A percentile compares a stretch with the other conserved stretches of the same genome.
phyloP scores from a whole-genome alignment of 768 basidiomycete genomes.

The Pholiota conissans region DNA sequence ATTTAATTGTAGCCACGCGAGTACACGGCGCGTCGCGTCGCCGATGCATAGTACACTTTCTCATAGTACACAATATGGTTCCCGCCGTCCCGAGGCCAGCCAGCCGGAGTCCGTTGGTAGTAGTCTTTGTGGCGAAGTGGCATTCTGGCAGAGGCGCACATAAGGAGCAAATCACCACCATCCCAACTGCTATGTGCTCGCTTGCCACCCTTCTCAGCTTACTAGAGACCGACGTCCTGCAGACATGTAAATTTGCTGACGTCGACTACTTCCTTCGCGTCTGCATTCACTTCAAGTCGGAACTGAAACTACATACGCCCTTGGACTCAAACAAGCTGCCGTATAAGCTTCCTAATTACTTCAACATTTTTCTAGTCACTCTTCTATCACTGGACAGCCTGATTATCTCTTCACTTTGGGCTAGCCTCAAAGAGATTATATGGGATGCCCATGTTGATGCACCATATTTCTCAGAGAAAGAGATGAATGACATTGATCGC shows the following conservation, averaged over 20 bases:
- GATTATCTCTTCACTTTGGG: not conserved
- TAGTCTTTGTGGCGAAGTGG: no score
- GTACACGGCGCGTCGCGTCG: no score
- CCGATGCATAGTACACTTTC: no score
- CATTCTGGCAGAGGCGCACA: not conserved
- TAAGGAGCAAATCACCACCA: not conserved
- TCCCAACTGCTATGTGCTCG: not conserved
- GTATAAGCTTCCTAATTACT: slow-evolving; percentile 3
- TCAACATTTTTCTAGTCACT: not conserved
- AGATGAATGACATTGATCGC: no score
- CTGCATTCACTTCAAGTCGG: slow-evolving; percentile 1
- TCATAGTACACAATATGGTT: no score
- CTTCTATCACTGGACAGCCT: not conserved
- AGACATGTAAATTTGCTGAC: not conserved
- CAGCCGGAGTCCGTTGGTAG: no score
- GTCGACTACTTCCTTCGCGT: slow-evolving; percentile 5
- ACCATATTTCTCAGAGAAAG: no score
- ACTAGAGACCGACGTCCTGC: not conserved
- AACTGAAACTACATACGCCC: slow-evolving; percentile 4
- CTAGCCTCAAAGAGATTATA: no score
- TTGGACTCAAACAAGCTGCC: slow-evolving; percentile 1
- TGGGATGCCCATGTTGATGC: no score
- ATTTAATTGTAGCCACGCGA: no score
- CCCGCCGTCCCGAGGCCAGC: no score
- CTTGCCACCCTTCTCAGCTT: not conserved